Evolutionary conservation across 2,329 filamentous ascomycete species (phyloP), one percentile per base, ranked within the genome.

Genomic region (Chaetoscypha palmicola): DNA sequence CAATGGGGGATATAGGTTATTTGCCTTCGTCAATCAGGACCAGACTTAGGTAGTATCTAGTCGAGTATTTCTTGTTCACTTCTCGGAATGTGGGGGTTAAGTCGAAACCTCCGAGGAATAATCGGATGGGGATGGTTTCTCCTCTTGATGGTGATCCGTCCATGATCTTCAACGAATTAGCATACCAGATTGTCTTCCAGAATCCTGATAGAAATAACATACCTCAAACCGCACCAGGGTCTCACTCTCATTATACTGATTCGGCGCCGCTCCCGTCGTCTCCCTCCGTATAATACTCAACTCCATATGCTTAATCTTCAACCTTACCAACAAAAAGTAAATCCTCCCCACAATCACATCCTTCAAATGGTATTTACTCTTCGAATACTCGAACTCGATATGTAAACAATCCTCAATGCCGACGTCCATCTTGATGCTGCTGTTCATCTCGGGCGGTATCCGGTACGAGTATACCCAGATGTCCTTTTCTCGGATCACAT

Each of bases 301-400:
- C 70, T 98, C 92, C 92, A 98, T 98, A 68, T 98, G 92, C 70
- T 97, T 96, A 66, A 98, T 98, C 80, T 98, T 98, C 65, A 98
- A 74, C 60, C 92, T 81, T 50, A 98, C 92, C 38, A 98, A 77
- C 55, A 98, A 70, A 70, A 98, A 98, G 71, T 98, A 98, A 73
- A 98, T 98, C 56, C 94, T 79, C 46, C 92, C 92, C 44, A 98
- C 92, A 56, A 98, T 98, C 53, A 98, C 92, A 65, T 98, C 92
- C 70, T 98, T 98, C 47, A 98, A 78, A 61, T 98, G 92, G 68
- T 98, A 98, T 70, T 97, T 97, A 65, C 83, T 92, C 74, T 98
- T 98, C 68, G 86, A 94, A 71, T 98, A 98, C 68, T 98, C 92
- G 59, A 98, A 98, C 67, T 98, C 92, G 56, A 98, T 98, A 69